A percentile compares a stretch with the other conserved stretches of the same genome.
phyloP scores from a whole-genome alignment of 2,329 filamentous ascomycete species.

The Monosporascus sp. region DNA sequence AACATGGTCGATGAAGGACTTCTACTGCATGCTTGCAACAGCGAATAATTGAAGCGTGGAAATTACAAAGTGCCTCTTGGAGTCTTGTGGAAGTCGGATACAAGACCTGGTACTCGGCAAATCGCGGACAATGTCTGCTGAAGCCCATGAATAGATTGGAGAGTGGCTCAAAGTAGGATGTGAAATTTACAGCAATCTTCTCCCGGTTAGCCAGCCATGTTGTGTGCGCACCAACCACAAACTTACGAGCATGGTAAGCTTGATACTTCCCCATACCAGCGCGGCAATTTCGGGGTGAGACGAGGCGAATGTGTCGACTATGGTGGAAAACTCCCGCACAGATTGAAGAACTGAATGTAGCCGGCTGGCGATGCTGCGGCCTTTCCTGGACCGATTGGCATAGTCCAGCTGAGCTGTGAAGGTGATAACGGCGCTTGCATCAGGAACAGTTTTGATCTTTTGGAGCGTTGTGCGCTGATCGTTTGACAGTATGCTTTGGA shows the following conservation, averaged over 20 bases:
- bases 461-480: conserved; percentile 4
- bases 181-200: conserved; percentile 28
- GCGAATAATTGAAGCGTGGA: conserved; percentile 29
- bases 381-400: conserved; percentile 13
- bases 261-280: conserved; percentile 37
- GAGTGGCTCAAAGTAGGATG: conserved; percentile 34
- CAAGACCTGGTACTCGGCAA: conserved; percentile 31
- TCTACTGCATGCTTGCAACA: conserved; percentile 29
- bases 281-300: conserved; percentile 32
- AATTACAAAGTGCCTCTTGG: conserved; percentile 28
- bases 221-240: neutral
- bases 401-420: conserved; percentile 29
- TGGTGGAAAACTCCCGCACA: conserved; percentile 29
- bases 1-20: conserved; percentile 20
- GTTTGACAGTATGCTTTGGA: conserved; percentile 1
- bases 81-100: conserved; percentile 29
- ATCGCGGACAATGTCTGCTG: conserved; percentile 27
- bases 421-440: conserved; percentile 23
- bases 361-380: conserved; percentile 23
- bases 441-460: conserved; percentile 11
- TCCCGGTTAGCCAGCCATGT: conserved; percentile 1
- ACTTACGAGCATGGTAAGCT: conserved; percentile 32
- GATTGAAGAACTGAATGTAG: conserved; percentile 29
- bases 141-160: conserved; percentile 32
- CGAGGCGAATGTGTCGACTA: conserved; percentile 33